Evolutionary conservation across 208 protist genomes (phyloP), one percentile per base, ranked within the genome.

Genomic region (Strigomonas galati): DNA sequence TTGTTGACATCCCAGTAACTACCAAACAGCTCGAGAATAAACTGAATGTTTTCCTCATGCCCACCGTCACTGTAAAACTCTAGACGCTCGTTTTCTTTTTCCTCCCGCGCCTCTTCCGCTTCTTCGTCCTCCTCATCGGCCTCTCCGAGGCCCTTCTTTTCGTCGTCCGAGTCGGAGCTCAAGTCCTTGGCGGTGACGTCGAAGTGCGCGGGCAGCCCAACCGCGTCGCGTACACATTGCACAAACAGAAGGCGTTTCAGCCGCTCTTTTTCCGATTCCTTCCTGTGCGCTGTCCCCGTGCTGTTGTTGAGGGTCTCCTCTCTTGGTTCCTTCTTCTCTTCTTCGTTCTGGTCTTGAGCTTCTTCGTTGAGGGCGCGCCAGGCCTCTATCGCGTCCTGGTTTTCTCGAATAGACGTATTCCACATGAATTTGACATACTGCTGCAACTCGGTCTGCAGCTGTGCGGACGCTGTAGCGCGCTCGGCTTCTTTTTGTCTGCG

Each of bases 41-140:
- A 35, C 23, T 35, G 26, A n/a, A 59, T 28, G 54, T 59, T 59
- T 7, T 59, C 54, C 17, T 32, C 14, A 26, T 59, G 54, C 5
- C 54, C 54, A 2, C 54, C 54, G 54, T 59, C 54, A 59, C 21
- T 35, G 54, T 59, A 59, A 31, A 59, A 59, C 14, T 59, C 35
- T 4, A 40, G 4, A 4, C 4, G 35, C 35, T 40, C 35, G 10
- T 40, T 40, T 40, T 40, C 54, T 59, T 31, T 28, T 7, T 59
- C 54, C 7, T 59, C 54, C 14, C 21, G 21, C 30, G 21, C 54
- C 24, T 7, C 54, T 7, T 59, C 54, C 54, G 30, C 6, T 17
- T 7, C 54, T 4, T 24, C 54, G 30, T 59, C 54, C 14, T 59
- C 54, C 7, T 32, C 54, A 3, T 59, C 54, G 7, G 17, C 51